phyloP scores from a whole-genome alignment of 352 stramenopile genomes.

The Phytopythium sindhum region DNA sequence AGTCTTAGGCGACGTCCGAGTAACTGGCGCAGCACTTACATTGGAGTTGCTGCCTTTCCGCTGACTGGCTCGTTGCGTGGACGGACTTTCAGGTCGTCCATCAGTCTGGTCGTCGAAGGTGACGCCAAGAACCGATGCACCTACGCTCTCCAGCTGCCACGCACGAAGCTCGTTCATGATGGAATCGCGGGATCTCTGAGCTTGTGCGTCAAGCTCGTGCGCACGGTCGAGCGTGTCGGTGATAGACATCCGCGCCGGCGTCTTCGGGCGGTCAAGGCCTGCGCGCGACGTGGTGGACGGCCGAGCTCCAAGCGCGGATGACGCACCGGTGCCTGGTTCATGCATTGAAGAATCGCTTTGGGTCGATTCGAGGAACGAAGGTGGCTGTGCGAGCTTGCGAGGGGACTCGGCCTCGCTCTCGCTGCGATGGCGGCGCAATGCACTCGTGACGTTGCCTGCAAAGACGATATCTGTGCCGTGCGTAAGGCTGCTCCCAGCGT shows the following conservation, averaged over 20 bases:
- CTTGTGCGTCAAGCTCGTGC: constrained; percentile 52
- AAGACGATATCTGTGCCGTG: constrained; percentile 88
- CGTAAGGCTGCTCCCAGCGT: constrained; percentile 78
- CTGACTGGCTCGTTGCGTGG: constrained; percentile 10
- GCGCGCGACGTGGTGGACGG: background rate
- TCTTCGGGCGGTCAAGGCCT: constrained; percentile 41
- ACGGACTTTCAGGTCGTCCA: constrained; percentile 3
- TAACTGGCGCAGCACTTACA: constrained; percentile 2
- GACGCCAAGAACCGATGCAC: constrained; percentile 36
- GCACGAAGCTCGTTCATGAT: constrained; percentile 62
- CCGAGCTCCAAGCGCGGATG: constrained; percentile 6
- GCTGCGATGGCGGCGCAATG: constrained; percentile 63
- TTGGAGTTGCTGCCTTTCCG: constrained; percentile 25
- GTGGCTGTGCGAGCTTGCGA: background rate
- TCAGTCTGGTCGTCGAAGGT: constrained; percentile 20
- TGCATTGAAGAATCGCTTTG: background rate
- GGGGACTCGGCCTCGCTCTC: constrained; percentile 43
- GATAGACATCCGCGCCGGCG: constrained; percentile 64
- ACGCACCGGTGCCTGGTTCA: background rate
- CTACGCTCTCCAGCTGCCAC: constrained; percentile 61
- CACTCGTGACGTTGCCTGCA: constrained; percentile 85
- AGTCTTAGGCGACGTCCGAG: constrained; percentile 10
- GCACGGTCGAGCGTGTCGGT: constrained; percentile 76
- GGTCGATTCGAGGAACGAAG: background rate
- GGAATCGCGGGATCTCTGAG: constrained; percentile 58